Evolutionary conservation across 345 rosid species (phyloP).

Genomic region (Bretschneidera sinensis): DNA sequence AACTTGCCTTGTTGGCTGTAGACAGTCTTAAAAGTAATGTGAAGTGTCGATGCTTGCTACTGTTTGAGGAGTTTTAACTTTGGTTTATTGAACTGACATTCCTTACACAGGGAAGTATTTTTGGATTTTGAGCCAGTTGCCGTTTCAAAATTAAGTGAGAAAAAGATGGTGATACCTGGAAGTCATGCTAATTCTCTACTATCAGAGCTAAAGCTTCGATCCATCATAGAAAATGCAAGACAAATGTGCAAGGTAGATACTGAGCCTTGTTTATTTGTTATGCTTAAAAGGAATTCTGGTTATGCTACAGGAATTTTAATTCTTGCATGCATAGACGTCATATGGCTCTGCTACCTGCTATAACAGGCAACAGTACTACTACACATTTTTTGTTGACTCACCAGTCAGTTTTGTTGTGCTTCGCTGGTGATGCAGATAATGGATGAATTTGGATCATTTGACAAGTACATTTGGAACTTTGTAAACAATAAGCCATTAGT

Average conservation of each 20-base stretch:
- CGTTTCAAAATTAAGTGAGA: conserved; percentile 59
- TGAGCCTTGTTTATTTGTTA: neutral
- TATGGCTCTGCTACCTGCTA: neutral
- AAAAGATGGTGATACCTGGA: conserved; percentile 52
- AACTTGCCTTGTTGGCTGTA: neutral
- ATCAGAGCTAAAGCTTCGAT: conserved; percentile 68
- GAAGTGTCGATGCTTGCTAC: neutral
- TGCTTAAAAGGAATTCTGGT: neutral
- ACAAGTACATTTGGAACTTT: conserved; percentile 82
- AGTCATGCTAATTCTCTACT: conserved; percentile 51
- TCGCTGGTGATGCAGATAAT: conserved; percentile 36
- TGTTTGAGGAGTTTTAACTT: conserved; percentile 7
- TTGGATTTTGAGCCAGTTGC: conserved; percentile 66
- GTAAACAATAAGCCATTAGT: conserved; percentile 60
- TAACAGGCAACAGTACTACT: neutral
- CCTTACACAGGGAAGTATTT: conserved; percentile 61
- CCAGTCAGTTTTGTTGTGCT: neutral
- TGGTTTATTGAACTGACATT: conserved; percentile 1
- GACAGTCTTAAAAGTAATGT: neutral
- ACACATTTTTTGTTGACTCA: neutral
- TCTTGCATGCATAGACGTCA: neutral
- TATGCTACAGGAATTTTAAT: neutral
- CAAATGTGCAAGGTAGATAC: conserved; percentile 61
- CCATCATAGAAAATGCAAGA: conserved; percentile 74
- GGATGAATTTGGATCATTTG: conserved; percentile 68